These are phyloP conservation scores for Colletotrichum costaricense DNA, from an alignment of 2,329 filamentous ascomycete species.

Conservation along the genomic window DNA sequence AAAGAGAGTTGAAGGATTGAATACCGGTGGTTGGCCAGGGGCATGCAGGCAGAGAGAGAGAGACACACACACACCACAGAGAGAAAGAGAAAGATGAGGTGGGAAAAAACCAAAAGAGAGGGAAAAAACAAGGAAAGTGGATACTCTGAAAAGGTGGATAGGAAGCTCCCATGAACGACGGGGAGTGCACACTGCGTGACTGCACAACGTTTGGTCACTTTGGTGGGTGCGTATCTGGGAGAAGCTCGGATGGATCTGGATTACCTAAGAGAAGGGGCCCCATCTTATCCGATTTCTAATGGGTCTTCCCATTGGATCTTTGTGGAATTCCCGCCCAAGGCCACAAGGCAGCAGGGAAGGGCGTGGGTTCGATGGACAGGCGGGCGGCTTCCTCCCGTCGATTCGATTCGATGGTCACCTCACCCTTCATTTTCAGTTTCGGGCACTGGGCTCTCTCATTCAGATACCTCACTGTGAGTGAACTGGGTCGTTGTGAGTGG, in stretches of 20 bases:
- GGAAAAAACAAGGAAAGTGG: constrained; percentile 5
- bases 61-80: not conserved
- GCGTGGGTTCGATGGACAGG: not conserved
- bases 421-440: too few relatives aligned
- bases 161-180: too few relatives aligned
- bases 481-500: not conserved
- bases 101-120: not conserved
- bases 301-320: constrained; percentile 11
- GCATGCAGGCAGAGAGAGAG: not conserved
- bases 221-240: constrained; percentile 12
- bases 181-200: not conserved
- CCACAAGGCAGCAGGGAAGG: constrained; percentile 8
- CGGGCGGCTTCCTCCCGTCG: too few relatives aligned
- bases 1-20: too few relatives aligned
- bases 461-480: not conserved
- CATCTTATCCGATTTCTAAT: constrained; percentile 13
- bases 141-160: not conserved
- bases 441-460: too few relatives aligned
- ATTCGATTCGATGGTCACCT: too few relatives aligned
- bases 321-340: not conserved
- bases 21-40: too few relatives aligned
- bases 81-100: not conserved
- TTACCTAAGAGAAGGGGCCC: constrained; percentile 6
- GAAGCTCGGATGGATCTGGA: constrained; percentile 21
- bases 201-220: not conserved